Evolutionary conservation across 768 basidiomycete genomes (phyloP).

Genomic region (Boletus tomentosulus): DNA sequence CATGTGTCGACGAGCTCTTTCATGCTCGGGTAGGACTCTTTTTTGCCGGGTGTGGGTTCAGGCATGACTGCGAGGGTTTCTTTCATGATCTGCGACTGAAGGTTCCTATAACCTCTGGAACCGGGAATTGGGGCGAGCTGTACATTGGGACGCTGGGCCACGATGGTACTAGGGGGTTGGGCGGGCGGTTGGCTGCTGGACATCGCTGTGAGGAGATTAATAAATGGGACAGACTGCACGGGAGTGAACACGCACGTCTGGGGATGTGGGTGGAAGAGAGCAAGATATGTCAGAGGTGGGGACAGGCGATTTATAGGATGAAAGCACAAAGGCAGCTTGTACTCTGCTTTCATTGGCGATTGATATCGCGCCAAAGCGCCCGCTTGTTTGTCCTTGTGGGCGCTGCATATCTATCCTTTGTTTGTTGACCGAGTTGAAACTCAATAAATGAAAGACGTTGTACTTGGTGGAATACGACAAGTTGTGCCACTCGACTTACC

Average conservation of each 20-base stretch:
- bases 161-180: slow-evolving; percentile 4
- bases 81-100: slow-evolving; percentile 19
- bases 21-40: neutral
- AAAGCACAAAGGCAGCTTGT: slow-evolving; percentile 26
- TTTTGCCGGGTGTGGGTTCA: slow-evolving; percentile 13
- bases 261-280: neutral
- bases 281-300: neutral
- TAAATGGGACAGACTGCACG: neutral
- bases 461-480: neutral
- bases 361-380: slow-evolving; percentile 32
- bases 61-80: slow-evolving; percentile 14
- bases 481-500: neutral
- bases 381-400: slow-evolving; percentile 48
- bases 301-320: slow-evolving; percentile 23
- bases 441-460: neutral
- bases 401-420: slow-evolving; percentile 26
- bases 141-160: neutral
- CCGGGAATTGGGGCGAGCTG: slow-evolving; percentile 17
- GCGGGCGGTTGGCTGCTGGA: slow-evolving; percentile 7
- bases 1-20: slow-evolving; percentile 10
- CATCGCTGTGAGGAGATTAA: slow-evolving; percentile 14
- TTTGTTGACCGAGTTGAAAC: slow-evolving; percentile 32
- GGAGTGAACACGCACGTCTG: neutral
- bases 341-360: slow-evolving; percentile 29
- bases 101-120: slow-evolving; percentile 12